Base-by-base conservation (phyloP, 2,329 filamentous ascomycete species). In the Claviceps sp. region DNA sequence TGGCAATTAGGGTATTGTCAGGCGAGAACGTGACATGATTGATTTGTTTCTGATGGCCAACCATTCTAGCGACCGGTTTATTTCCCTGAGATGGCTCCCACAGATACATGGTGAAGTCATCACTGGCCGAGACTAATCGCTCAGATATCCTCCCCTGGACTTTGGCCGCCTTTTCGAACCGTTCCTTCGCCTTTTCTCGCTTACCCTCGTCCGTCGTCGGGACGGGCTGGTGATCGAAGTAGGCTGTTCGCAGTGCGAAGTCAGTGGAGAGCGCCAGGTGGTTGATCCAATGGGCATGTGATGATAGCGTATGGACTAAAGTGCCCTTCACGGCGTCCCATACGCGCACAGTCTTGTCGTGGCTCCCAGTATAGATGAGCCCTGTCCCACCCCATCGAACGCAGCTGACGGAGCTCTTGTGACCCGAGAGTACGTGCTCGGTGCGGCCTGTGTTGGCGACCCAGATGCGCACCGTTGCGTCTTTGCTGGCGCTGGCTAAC, bases 31-130 rank as follows among this genome's bases (percentile, higher is more conserved):
- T 86, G 47, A 97, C 90, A 64, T 96, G 87, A 66, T 97, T 96
- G 59, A 97, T 90, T 63, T 91, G 87, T 70, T 97, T 97, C 66
- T 96, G 89, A 63, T 98, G 93, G 2, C 93, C 93, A n/a, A 89
- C 70, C 70, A 97, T 78, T 37, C 89, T 77, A n/a, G 87, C 85
- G 3, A 97, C 73, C 0, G 91, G 90, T 66, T 97, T 96, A 7
- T 76, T 87, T 4, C 84, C 83, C 54, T 77, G 68, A 9, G 82
- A 75, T 0, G 90, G 90, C 54, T 94, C 87, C 91, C 91, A 98
- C 7, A 98, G 77, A 65, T 89, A 95, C 78, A 98, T 91, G 5
- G 90, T 95, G 66, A 90, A 95, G 67, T 98, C 93, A 63, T 97
- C 93, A 58, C 85, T 91, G 2, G 91, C 93, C 8, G 89, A 94